Percentiles rank a stretch among this genome's conserved stretches.
Evolutionary conservation across 1,284 basidiomycete species (phyloP).

Genomic region (Taiwanofungus camphoratus): DNA sequence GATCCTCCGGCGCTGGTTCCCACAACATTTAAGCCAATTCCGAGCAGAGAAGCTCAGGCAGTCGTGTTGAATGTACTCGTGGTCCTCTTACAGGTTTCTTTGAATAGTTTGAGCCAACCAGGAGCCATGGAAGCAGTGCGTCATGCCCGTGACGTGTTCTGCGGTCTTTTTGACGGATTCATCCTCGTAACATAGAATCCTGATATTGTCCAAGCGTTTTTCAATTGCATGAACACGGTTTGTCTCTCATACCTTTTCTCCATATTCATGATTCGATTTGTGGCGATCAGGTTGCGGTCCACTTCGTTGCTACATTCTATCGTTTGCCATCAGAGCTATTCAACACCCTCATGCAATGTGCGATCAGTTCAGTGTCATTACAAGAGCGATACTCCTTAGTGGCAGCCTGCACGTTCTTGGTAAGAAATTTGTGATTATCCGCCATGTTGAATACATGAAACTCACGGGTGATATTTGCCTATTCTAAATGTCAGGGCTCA

Average conservation of each 20-base stretch:
- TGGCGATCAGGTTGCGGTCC: constrained; percentile 56
- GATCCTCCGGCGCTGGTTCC: constrained; percentile 60
- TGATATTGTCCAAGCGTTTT: constrained; percentile 85
- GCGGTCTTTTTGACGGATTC: not conserved
- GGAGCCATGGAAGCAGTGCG: constrained; percentile 70
- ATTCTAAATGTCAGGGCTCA: constrained; percentile 37
- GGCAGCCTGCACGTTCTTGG: constrained; percentile 76
- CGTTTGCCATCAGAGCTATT: constrained; percentile 60
- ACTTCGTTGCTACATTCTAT: constrained; percentile 71
- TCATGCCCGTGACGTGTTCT: constrained; percentile 8
- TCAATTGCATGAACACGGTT: constrained; percentile 71
- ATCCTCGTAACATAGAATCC: constrained; percentile 52
- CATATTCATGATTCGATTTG: not conserved
- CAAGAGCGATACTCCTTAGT: constrained; percentile 87
- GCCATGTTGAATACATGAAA: not conserved
- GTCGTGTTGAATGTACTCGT: constrained; percentile 53
- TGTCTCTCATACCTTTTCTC: constrained; percentile 14
- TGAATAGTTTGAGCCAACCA: constrained; percentile 48
- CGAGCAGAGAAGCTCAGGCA: constrained; percentile 34
- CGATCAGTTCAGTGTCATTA: constrained; percentile 63
- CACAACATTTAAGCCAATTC: constrained; percentile 34
- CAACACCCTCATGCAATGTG: constrained; percentile 68
- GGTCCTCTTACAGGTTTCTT: constrained; percentile 55
- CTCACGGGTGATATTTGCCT: not conserved
- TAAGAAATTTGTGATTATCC: constrained; percentile 32